These are phyloP conservation scores for Naganishia sp. DNA, from an alignment of 1,284 basidiomycete genomes.

Conservation along the genomic window DNA sequence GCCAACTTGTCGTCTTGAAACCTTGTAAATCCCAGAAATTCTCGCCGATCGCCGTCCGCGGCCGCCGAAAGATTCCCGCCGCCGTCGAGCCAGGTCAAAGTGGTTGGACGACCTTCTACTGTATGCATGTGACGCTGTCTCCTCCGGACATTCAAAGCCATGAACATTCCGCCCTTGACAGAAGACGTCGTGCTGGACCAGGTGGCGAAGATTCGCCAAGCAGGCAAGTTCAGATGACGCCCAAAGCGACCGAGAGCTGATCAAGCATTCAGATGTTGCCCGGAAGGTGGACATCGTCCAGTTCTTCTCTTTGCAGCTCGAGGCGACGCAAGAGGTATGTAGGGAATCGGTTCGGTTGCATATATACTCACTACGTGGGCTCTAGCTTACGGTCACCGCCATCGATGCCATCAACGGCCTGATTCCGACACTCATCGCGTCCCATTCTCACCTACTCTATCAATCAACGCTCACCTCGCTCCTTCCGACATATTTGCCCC, in stretches of 20 bases:
- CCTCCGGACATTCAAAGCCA: background rate
- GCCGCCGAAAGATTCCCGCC: slow-evolving; percentile 5
- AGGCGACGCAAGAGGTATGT: slow-evolving; percentile 39
- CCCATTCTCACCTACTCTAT: slow-evolving; percentile 45
- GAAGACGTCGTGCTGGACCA: slow-evolving; percentile 12
- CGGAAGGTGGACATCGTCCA: slow-evolving; percentile 50
- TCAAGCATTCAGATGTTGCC: background rate
- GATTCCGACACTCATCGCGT: slow-evolving; percentile 43
- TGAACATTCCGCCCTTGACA: slow-evolving; percentile 23
- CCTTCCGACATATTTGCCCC: slow-evolving; percentile 47
- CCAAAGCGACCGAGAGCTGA: background rate
- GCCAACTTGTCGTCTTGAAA: background rate
- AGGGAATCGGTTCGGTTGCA: too few relatives aligned
- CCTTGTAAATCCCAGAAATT: slow-evolving; percentile 7
- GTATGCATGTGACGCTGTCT: background rate
- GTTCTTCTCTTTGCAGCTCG: slow-evolving; percentile 48
- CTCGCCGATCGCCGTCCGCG: slow-evolving; percentile 17
- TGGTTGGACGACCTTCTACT: slow-evolving; percentile 17
- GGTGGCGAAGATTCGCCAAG: slow-evolving; percentile 12
- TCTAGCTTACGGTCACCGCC: slow-evolving; percentile 42
- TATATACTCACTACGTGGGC: too few relatives aligned
- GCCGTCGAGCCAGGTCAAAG: background rate
- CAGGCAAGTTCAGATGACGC: slow-evolving; percentile 1
- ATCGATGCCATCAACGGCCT: slow-evolving; percentile 47
- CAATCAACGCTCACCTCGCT: slow-evolving; percentile 44